Evolutionary conservation across 2,329 filamentous ascomycete genomes (phyloP), one percentile per base, ranked within the genome.

Genomic region (Claviceps quebecensis): DNA sequence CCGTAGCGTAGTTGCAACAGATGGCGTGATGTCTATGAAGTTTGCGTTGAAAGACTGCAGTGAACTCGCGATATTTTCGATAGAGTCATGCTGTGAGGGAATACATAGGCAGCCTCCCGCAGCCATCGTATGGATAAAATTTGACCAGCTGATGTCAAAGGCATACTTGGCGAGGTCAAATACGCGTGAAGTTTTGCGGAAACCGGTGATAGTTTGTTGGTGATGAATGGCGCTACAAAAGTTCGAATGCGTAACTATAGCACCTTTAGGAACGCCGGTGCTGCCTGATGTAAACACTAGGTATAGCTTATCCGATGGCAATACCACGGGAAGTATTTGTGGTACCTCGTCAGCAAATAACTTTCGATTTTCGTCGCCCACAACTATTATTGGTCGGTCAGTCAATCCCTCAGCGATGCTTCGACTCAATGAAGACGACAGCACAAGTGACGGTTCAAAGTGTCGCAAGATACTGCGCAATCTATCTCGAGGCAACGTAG

Each of bases 71-170:
- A 46, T 44, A 16, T 50, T 22, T 34, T 46, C 49, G 2, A 50
- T 7, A 8, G 41, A 43, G 29, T 47, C 48, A 13, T 34, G 38
- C 11, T 53, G 48, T 8, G 52, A 75, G 1, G 75, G 72, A 17
- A 77, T 72, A 57, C 72, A 75, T 9, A 76, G 64, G 52, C 71
- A 74, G 14, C 72, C 73, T 29, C 73, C 73, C 9, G 64, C 61
- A 23, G 68, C 64, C 19, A 76, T 64, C 0, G 73, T 73, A 50
- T 70, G 72, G 26, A 75, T 69, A 63, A 76, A 73, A 53, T 72
- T 73, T 54, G 71, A 68, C 17, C 75, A 68, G 49, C 70, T 71
- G 47, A 72, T 72, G 52, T 77, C 74, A 52, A 76, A 76, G 6
- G 72, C 72, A 55, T 76, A 74, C 1, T 71, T 69, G 4, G 68